Conservation (phyloP, 495 filamentous ascomycete genomes). For the Talaromyces ruber region DNA sequence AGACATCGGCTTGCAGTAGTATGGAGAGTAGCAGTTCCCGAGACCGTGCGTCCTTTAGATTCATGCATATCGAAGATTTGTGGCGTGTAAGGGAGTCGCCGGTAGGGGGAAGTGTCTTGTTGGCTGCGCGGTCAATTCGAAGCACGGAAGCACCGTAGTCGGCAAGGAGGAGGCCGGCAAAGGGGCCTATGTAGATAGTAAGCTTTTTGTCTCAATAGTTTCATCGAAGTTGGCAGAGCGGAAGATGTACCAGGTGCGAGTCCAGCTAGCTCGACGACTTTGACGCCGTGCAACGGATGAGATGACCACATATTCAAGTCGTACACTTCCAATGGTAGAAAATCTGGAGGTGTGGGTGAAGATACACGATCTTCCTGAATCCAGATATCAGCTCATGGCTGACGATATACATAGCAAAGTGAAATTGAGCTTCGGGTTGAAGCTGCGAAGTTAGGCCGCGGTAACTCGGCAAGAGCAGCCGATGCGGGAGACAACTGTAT, state of each 20-base stretch:
- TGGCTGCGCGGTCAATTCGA: conserved; percentile 65
- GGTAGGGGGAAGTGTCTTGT: conserved; percentile 18
- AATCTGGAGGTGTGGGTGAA: neutral
- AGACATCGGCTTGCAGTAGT: conserved; percentile 55
- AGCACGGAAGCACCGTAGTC: conserved; percentile 85
- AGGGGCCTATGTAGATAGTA: conserved; percentile 55
- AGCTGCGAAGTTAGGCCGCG: neutral
- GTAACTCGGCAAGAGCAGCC: neutral
- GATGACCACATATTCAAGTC: neutral
- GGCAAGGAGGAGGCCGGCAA: conserved; percentile 78
- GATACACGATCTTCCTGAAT: too few relatives aligned
- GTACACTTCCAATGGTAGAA: too few relatives aligned
- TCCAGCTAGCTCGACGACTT: conserved; percentile 83
- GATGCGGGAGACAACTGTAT: neutral
- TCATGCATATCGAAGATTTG: conserved; percentile 68
- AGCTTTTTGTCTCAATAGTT: too few relatives aligned
- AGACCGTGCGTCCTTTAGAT: conserved; percentile 61
- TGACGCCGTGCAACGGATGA: conserved; percentile 59
- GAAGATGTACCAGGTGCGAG: conserved; percentile 70
- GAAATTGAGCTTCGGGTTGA: neutral
- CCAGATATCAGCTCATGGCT: neutral
- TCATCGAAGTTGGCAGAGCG: too few relatives aligned
- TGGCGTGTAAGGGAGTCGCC: conserved; percentile 65
- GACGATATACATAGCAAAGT: neutral
- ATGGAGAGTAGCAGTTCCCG: conserved; percentile 57